Conservation (phyloP, 345 rosid species). For the Euclidium syriacum region DNA sequence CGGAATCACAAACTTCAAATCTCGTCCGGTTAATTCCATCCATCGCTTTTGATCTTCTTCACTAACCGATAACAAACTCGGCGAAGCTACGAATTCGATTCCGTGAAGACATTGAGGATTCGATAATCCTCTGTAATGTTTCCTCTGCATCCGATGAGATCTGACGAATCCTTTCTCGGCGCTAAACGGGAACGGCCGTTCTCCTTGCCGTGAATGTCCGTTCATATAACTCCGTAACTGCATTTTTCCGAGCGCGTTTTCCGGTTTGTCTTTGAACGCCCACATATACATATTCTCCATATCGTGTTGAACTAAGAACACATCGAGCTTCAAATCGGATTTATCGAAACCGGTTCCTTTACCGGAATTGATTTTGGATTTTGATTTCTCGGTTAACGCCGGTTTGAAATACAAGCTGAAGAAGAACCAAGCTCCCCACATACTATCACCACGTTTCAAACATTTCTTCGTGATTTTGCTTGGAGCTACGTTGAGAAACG, state of each 20-base stretch:
- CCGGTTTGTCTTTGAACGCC: conserved; percentile 97
- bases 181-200: conserved; percentile 82
- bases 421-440: conserved; percentile 99
- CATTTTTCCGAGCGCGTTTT: conserved; percentile 96
- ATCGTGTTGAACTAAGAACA: conserved; percentile 95
- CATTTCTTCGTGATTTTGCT: conserved; percentile 58
- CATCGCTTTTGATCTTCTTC: conserved; percentile 92
- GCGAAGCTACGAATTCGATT: conserved; percentile 77
- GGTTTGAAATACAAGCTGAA: conserved; percentile 93
- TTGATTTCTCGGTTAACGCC: conserved; percentile 72
- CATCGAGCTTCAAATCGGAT: conserved; percentile 80
- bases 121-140: conserved; percentile 95
- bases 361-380: conserved; percentile 59
- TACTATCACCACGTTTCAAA: conserved; percentile 71
- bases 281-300: conserved; percentile 99
- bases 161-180: conserved; percentile 91
- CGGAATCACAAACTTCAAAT: conserved; percentile 70
- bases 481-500: conserved; percentile 40
- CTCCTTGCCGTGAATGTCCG: conserved; percentile 97
- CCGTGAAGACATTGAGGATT: conserved; percentile 98
- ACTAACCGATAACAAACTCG: conserved; percentile 59
- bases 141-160: conserved; percentile 97
- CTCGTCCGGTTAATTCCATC: conserved; percentile 90
- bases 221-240: conserved; percentile 97
- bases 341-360: conserved; percentile 87